phyloP scores from a whole-genome alignment of 2,329 filamentous ascomycete species.

The Cordyceps cateniannulata region DNA sequence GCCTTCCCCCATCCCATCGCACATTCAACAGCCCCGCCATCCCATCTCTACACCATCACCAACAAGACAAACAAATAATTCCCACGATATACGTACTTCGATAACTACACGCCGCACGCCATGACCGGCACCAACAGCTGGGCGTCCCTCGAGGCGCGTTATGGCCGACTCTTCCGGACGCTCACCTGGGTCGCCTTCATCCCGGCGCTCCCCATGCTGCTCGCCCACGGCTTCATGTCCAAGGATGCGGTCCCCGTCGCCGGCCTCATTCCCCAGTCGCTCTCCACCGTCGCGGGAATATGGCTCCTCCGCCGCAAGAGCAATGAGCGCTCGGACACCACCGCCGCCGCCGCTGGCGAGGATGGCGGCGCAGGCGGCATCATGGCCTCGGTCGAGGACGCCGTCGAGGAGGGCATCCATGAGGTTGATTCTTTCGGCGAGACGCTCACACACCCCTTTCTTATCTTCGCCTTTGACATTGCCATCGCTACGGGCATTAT shows the following conservation, averaged over 20 bases:
- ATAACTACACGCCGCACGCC: background rate
- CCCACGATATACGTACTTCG: background rate
- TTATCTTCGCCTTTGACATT: conserved; percentile 32
- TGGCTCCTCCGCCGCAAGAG: conserved; percentile 17
- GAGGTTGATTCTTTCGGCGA: conserved; percentile 7
- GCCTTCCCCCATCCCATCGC: background rate
- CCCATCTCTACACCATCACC: background rate
- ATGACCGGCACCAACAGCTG: conserved; percentile 6
- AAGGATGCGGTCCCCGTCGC: conserved; percentile 48
- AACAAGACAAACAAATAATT: background rate
- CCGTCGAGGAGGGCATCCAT: conserved; percentile 10
- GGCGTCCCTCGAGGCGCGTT: conserved; percentile 11
- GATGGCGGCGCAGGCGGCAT: background rate
- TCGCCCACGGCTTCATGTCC: conserved; percentile 54
- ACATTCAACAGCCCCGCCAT: background rate
- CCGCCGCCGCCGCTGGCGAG: background rate
- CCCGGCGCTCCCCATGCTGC: conserved; percentile 33
- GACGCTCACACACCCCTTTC: conserved; percentile 24
- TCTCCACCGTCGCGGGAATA: conserved; percentile 26
- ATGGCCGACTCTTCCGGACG: conserved; percentile 25
- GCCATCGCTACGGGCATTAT: conserved; percentile 30
- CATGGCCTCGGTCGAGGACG: conserved; percentile 9
- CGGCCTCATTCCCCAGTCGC: conserved; percentile 32
- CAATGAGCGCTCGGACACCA: background rate
- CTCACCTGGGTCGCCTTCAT: conserved; percentile 30